Evolutionary conservation across 441 rosid species (phyloP).

Genomic region (Iberis amara): DNA sequence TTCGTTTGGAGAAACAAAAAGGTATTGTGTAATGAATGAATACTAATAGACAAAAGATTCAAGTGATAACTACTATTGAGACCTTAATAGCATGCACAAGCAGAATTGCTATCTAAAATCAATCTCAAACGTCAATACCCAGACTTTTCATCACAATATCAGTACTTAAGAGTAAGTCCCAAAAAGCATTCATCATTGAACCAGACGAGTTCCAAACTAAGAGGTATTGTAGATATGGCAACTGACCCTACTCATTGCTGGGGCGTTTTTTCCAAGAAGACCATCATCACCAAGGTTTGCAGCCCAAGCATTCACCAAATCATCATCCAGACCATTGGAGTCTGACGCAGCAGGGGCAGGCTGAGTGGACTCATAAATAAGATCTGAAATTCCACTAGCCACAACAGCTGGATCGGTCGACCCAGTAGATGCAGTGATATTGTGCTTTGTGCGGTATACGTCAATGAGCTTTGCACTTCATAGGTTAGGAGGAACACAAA

Average conservation of each 20-base stretch:
- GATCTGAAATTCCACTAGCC: slow-evolving; percentile 93
- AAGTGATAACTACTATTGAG: neutral
- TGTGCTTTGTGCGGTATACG: slow-evolving; percentile 79
- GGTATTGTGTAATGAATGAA: slow-evolving; percentile 6
- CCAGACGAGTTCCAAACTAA: slow-evolving; percentile 16
- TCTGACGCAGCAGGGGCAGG: slow-evolving; percentile 68
- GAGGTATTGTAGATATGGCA: slow-evolving; percentile 21
- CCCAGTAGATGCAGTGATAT: slow-evolving; percentile 82
- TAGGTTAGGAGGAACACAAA: slow-evolving; percentile 18
- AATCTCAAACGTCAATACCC: slow-evolving; percentile 5
- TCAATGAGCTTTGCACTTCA: slow-evolving; percentile 89
- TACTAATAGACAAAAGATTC: slow-evolving; percentile 4
- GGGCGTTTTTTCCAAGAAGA: slow-evolving; percentile 76
- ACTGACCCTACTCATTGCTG: slow-evolving; percentile 95
- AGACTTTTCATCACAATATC: neutral
- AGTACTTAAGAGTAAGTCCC: no score
- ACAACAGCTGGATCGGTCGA: slow-evolving; percentile 81
- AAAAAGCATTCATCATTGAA: neutral
- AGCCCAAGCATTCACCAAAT: slow-evolving; percentile 99
- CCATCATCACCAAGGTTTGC: slow-evolving; percentile 97
- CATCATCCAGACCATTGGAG: slow-evolving; percentile 86
- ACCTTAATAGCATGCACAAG: slow-evolving; percentile 10
- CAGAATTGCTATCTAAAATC: slow-evolving; percentile 5
- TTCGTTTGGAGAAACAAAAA: neutral
- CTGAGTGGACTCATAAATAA: slow-evolving; percentile 85